Evolutionary conservation across 2,329 filamentous ascomycete species (phyloP).

Genomic region (Dendryphion nanum): DNA sequence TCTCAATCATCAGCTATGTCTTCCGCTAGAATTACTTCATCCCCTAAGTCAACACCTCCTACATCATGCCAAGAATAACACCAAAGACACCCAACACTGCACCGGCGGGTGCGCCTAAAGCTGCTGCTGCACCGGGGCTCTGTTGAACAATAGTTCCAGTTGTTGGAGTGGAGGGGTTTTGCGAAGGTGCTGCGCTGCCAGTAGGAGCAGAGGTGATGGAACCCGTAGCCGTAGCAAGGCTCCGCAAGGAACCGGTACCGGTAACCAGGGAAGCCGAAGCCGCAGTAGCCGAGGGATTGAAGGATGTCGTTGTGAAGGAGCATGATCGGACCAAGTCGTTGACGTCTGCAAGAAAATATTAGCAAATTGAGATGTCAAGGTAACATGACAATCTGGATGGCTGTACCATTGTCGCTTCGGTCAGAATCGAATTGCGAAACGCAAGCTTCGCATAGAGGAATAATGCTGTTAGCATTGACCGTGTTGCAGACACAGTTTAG

Average conservation of each 20-base stretch:
- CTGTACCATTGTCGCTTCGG: conserved; percentile 18
- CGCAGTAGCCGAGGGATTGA: conserved; percentile 15
- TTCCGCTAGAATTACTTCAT: too few species aligned
- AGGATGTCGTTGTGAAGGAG: conserved; percentile 26
- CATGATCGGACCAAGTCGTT: conserved; percentile 28
- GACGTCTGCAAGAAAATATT: conserved; percentile 17
- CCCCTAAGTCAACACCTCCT: too few species aligned
- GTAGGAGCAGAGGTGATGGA: neutral
- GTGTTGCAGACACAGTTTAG: conserved; percentile 30
- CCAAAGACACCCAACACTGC: conserved; percentile 4
- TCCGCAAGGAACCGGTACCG: neutral
- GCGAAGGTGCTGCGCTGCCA: neutral
- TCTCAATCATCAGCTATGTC: too few species aligned
- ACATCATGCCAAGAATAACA: conserved; percentile 5
- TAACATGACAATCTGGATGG: neutral
- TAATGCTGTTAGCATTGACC: conserved; percentile 17
- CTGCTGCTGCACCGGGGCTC: conserved; percentile 2
- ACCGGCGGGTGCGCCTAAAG: neutral
- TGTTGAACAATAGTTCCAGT: neutral
- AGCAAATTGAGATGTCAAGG: neutral
- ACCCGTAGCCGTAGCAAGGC: neutral
- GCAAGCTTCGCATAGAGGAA: conserved; percentile 32
- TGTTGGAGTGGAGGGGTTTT: neutral
- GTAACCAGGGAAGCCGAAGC: conserved; percentile 8
- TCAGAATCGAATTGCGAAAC: conserved; percentile 23